Evolutionary conservation across 108 stramenopile species (phyloP).

Genomic region (Cylindrotheca closterium): DNA sequence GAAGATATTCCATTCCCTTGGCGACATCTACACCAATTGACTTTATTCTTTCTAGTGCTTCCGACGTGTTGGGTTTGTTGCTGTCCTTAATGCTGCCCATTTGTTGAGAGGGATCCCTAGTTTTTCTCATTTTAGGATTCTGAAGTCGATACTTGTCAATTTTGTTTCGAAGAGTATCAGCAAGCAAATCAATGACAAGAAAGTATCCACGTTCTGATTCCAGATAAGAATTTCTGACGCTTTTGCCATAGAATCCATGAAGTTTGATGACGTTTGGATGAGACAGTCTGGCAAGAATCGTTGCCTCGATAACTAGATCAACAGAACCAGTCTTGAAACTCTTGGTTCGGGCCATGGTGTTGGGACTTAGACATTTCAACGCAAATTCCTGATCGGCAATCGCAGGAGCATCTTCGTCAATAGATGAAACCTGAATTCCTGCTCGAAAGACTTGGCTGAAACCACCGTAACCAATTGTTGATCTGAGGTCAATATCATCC

Average conservation of each 20-base stretch:
- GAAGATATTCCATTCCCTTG: constrained; percentile 57
- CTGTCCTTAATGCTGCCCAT: not conserved
- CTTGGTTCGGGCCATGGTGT: constrained; percentile 16
- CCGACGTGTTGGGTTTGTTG: not conserved
- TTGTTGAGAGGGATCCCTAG: not conserved
- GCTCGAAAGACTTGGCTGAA: constrained; percentile 32
- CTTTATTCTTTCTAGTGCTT: constrained; percentile 18
- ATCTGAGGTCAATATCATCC: constrained; percentile 9
- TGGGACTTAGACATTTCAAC: constrained; percentile 26
- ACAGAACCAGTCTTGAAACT: constrained; percentile 31
- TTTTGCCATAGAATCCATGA: constrained; percentile 31
- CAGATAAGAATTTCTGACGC: constrained; percentile 15
- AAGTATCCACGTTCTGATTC: constrained; percentile 52
- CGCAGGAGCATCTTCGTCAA: constrained; percentile 1
- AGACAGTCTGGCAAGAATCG: constrained; percentile 32
- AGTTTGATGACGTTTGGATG: constrained; percentile 42
- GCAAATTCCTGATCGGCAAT: constrained; percentile 11
- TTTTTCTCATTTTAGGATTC: constrained; percentile 1
- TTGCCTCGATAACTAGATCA: constrained; percentile 42
- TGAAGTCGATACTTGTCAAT: constrained; percentile 34
- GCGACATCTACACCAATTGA: constrained; percentile 43
- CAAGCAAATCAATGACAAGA: constrained; percentile 58
- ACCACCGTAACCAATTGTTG: constrained; percentile 20
- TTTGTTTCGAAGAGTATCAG: constrained; percentile 42
- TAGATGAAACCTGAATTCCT: not conserved